A percentile compares a stretch with the other conserved stretches of the same genome.
Evolutionary conservation across 208 protist genomes (phyloP).

Genomic region (Jaenimonas drosophilae): DNA sequence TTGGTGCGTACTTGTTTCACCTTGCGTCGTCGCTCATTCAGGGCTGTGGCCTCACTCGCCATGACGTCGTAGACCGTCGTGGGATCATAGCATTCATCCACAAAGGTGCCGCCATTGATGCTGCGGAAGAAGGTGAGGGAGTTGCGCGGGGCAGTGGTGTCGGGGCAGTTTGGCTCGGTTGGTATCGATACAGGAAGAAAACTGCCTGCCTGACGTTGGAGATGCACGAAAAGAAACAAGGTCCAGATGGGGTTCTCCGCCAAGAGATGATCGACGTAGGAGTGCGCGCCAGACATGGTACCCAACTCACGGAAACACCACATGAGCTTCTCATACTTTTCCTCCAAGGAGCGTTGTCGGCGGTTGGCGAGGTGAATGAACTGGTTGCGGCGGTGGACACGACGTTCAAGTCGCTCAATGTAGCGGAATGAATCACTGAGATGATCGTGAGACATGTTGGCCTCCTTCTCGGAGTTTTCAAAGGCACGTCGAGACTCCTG

Average conservation of each 20-base stretch:
- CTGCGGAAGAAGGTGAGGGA: slow-evolving; percentile 26
- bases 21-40: slow-evolving; percentile 6
- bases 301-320: slow-evolving; percentile 77
- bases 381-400: slow-evolving; percentile 54
- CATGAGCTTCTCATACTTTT: slow-evolving; percentile 86
- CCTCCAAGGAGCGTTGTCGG: slow-evolving; percentile 54
- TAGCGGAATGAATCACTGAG: slow-evolving; percentile 71
- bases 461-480: slow-evolving; percentile 78
- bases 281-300: slow-evolving; percentile 46
- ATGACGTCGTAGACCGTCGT: slow-evolving; percentile 24
- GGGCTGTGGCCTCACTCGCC: slow-evolving; percentile 16
- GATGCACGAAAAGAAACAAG: slow-evolving; percentile 44
- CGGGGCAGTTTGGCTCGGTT: background rate
- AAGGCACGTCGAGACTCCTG: slow-evolving; percentile 64
- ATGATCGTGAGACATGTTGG: slow-evolving; percentile 56
- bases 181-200: slow-evolving; percentile 15
- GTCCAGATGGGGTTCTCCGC: slow-evolving; percentile 51
- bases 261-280: slow-evolving; percentile 68
- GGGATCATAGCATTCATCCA: slow-evolving; percentile 26
- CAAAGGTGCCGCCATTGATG: slow-evolving; percentile 25
- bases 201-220: slow-evolving; percentile 44
- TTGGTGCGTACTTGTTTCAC: slow-evolving; percentile 24
- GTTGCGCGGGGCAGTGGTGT: background rate
- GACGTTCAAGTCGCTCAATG: slow-evolving; percentile 77
- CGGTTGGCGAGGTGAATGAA: slow-evolving; percentile 35